Conservation (phyloP, 2,329 filamentous ascomycete species). For the Tolypocladium pustulatum region DNA sequence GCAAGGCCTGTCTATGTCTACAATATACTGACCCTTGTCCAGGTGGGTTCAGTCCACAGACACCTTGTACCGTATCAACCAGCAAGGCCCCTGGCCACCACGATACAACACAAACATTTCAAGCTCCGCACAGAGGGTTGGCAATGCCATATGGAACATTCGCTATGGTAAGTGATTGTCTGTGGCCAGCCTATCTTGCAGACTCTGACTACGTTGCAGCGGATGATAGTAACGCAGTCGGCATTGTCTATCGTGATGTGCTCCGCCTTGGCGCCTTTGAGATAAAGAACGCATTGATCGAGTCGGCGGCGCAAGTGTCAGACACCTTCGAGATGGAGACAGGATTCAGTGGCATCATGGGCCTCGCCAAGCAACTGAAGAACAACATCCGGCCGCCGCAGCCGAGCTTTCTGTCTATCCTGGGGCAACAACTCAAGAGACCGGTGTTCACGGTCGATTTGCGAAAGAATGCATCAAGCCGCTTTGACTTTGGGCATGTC, state of each 20-base stretch:
- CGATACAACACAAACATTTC: constrained; percentile 35
- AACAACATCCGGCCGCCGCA: constrained; percentile 32
- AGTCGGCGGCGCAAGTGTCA: constrained; percentile 35
- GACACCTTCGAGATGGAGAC: constrained; percentile 29
- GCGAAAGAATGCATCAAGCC: constrained; percentile 33
- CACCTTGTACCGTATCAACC: constrained; percentile 25
- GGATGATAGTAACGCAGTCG: constrained; percentile 32
- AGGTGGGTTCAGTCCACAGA: constrained; percentile 47
- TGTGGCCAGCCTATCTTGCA: background rate
- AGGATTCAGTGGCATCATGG: constrained; percentile 39
- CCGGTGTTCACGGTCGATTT: constrained; percentile 41
- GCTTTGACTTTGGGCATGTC: constrained; percentile 41
- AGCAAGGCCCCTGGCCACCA: constrained; percentile 24
- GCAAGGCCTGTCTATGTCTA: too few species aligned
- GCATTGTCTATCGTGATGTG: constrained; percentile 40
- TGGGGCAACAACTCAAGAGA: constrained; percentile 27
- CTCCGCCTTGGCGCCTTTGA: constrained; percentile 33
- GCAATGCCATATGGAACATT: constrained; percentile 36
- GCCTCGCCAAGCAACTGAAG: constrained; percentile 35
- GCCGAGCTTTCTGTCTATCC: constrained; percentile 32
- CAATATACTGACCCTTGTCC: constrained; percentile 1
- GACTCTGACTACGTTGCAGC: constrained; percentile 14
- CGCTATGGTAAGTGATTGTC: constrained; percentile 31
- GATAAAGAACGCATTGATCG: constrained; percentile 34
- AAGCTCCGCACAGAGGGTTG: constrained; percentile 27